Base-by-base conservation (phyloP, 176 grass and related monocot genomes). In the Carex littledalei region DNA sequence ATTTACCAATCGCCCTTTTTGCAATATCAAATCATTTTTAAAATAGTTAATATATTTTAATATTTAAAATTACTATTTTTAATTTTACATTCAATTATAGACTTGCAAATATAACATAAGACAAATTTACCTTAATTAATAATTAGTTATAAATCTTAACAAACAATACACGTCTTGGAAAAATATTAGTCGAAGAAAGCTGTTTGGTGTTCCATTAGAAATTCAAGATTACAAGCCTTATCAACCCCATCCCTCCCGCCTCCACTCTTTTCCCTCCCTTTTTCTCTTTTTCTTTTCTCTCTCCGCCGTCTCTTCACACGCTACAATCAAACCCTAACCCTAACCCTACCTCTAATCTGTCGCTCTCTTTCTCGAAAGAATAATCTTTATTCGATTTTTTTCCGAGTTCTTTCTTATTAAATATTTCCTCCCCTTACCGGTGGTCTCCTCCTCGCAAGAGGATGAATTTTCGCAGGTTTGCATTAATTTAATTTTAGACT, bases 241-340 rank as follows among this genome's bases (percentile, higher is more conserved):
- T 79, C 76, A 79, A 29, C 6, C 39, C 26, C 50, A 58, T 81
- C 29, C 79, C 79, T 81, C 79, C 79, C 79, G 79, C 79, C 79
- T 61, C 79, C 79, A 57, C 31, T 61, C 43, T 29, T 6, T 58
- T 79, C 54, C 47, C 76, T 63, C 54, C 29, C 18, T 39, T 63
- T 37, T 63, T 5, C 9, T 37, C 35, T 37, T 80, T 60, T 34
- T 37, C 7, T 43, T 74, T 75, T 75, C 29, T 70, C 57, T 80
- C 54, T 32, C 77, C 18, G 78, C 78, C 77, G 78, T 81, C 57
- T 61, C 50, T 21, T 20, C 54, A 63, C 50, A 56, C 45, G 53
- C 29, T 58, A 34, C 76, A 79, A 54, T 77, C 45, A 26, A 77
- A 79, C 54, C 52, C 49, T 60, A 63, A 81, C 55, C 79, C 79